Evolutionary conservation across 345 rosid genomes (phyloP).

Genomic region (Crucihimalaya himalaica): DNA sequence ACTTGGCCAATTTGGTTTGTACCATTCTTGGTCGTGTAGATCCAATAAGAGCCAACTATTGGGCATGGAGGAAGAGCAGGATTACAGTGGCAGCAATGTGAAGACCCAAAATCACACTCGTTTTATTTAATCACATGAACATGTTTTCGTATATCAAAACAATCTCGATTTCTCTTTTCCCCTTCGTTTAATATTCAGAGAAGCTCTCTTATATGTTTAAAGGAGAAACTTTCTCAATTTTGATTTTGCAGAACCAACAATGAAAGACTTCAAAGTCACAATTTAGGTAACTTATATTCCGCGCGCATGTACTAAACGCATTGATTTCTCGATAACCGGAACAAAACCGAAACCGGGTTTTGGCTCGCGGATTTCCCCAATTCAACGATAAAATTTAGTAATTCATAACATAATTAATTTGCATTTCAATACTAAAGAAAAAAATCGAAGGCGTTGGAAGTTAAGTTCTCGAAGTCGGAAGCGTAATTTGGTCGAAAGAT

Average conservation of each 20-base stretch:
- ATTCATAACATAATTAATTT: background rate
- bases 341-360: background rate
- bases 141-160: background rate
- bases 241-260: background rate
- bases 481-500: constrained; percentile 23
- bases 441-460: constrained; percentile 1
- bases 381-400: background rate
- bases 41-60: constrained; percentile 71
- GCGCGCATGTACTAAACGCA: background rate
- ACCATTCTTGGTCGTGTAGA: constrained; percentile 60
- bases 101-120: background rate
- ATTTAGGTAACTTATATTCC: background rate
- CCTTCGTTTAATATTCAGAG: background rate
- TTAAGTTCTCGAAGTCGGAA: constrained; percentile 17
- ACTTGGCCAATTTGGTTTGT: constrained; percentile 61
- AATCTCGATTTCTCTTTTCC: background rate
- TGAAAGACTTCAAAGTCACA: background rate
- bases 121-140: constrained; percentile 11
- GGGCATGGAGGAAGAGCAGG: constrained; percentile 78
- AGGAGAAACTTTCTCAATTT: no score
- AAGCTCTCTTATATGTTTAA: no score
- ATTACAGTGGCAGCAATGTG: constrained; percentile 38
- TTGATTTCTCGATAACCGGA: background rate
- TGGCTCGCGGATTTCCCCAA: background rate
- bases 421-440: background rate